Base-by-base conservation (phyloP, 2,329 filamentous ascomycete genomes). In the Penicillium vulpinum region DNA sequence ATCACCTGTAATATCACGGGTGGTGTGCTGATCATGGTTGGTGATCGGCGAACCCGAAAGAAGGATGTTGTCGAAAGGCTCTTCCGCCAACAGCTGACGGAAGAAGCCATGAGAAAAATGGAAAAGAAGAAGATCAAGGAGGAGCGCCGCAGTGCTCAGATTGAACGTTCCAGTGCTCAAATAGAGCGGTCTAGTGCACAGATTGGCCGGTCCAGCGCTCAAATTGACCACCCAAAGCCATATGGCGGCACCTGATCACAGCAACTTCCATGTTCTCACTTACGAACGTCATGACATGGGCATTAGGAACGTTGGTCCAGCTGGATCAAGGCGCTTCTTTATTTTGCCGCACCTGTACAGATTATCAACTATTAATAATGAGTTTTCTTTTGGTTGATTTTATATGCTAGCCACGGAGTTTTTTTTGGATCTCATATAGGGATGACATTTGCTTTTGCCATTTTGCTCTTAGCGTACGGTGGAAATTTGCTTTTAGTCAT, bases 21-120 rank as follows among this genome's bases (percentile, higher is more conserved):
- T 0, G 91, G 91, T 4, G 75, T 95, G 1, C 70, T 93, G 26
- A 95, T 95, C 70, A 86, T 81, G 62, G 80, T 91, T 16, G 91
- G 91, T 1, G 90, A 93, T 68, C 83, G 87, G 21, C 84, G 83
- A 61, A 92, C 90, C 2, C 80, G 91, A 49, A 95, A 95, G 81
- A 93, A 92, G 82, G 90, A 95, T 40, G 89, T 95, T 0, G 80
- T 92, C 22, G 87, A 92, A 68, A 82, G 87, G 43, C 84, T 94
- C 75, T 85, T 89, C 66, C 80, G 90, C 29, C 91, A 94, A 70
- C 85, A 91, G 61, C 74, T 95, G 54, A 95, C 91, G 0, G 75
- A 81, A 45, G 80, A 86, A 63, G 86, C 85, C 1, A 86, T 88
- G 62, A 79, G 80, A 61, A 82, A 83, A 64, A 76, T 83, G 11